Percentiles rank a stretch among this genome's conserved stretches.
These are phyloP conservation scores for Cucurbita maxima DNA, from an alignment of 306 rosid genomes.

Conservation along the genomic window DNA sequence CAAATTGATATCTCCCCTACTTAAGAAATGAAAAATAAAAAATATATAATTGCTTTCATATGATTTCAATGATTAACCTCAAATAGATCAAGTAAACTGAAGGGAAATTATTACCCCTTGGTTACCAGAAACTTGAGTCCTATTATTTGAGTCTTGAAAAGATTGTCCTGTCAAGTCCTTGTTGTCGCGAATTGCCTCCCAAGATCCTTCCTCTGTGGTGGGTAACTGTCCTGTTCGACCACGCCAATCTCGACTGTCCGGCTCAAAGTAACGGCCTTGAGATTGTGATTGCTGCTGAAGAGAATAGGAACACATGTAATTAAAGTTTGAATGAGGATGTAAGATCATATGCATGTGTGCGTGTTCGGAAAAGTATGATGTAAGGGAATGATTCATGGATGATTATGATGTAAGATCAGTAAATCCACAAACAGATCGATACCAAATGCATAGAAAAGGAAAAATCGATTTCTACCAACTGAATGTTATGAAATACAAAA, in stretches of 20 bases:
- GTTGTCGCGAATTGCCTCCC: background rate
- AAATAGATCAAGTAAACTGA: background rate
- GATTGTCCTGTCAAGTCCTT: background rate
- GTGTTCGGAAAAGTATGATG: background rate
- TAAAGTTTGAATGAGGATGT: background rate
- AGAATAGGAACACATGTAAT: background rate
- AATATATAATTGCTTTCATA: background rate
- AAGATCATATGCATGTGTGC: too few species aligned
- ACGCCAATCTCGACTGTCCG: slow-evolving; percentile 29
- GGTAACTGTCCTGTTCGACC: slow-evolving; percentile 23
- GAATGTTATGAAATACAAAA: background rate
- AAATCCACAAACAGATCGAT: background rate
- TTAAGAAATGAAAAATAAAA: background rate
- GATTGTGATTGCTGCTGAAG: slow-evolving; percentile 16
- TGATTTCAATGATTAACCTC: background rate
- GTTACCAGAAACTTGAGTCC: slow-evolving; percentile 22
- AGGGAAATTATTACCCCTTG: slow-evolving; percentile 22
- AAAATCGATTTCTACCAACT: background rate
- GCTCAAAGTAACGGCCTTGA: slow-evolving; percentile 20
- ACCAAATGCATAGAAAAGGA: background rate
- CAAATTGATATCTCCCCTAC: background rate
- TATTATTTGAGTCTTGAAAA: slow-evolving; percentile 10
- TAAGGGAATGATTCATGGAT: background rate
- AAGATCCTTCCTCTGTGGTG: slow-evolving; percentile 15
- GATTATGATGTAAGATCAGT: background rate